Percentiles rank a stretch among this genome's conserved stretches.
Evolutionary conservation across 768 basidiomycete species (phyloP).

Genomic region (Russula ochroleuca): DNA sequence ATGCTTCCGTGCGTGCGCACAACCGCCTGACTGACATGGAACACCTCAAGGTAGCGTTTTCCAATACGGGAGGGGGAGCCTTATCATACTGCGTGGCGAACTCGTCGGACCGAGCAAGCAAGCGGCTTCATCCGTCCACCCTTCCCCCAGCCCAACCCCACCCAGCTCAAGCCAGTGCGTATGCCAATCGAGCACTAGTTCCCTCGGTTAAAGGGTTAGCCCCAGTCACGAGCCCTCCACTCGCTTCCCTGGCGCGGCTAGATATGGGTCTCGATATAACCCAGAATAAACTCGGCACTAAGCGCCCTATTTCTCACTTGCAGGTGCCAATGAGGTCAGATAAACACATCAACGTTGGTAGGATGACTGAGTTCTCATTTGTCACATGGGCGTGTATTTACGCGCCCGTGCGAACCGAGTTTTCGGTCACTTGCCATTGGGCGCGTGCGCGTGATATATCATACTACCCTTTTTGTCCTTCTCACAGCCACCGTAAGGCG

Average conservation of each 20-base stretch:
- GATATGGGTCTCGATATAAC: conserved; percentile 23
- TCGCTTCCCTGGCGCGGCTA: conserved; percentile 18
- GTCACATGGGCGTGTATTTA: conserved; percentile 19
- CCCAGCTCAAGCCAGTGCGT: conserved; percentile 9
- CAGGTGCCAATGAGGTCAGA: conserved; percentile 26
- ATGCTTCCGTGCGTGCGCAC: conserved; percentile 23
- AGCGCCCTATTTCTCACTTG: conserved; percentile 10
- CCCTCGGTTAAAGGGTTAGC: conserved; percentile 24
- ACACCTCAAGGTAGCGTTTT: conserved; percentile 10
- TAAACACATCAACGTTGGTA: conserved; percentile 12
- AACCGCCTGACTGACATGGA: conserved; percentile 21
- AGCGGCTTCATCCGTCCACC: background rate
- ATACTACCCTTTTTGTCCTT: background rate
- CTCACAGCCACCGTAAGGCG: conserved; percentile 24
- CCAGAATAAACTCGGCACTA: background rate
- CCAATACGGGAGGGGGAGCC: background rate
- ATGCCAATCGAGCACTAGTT: conserved; percentile 18
- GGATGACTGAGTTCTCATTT: background rate
- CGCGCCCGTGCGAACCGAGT: conserved; percentile 18
- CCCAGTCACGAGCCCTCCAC: conserved; percentile 20
- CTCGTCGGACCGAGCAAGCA: conserved; percentile 4
- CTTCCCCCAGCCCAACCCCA: background rate
- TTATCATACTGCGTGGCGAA: conserved; percentile 19
- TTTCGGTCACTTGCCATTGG: conserved; percentile 6
- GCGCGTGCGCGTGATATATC: conserved; percentile 15